phyloP scores from a whole-genome alignment of 495 filamentous ascomycete genomes.

The Tuber indicum region DNA sequence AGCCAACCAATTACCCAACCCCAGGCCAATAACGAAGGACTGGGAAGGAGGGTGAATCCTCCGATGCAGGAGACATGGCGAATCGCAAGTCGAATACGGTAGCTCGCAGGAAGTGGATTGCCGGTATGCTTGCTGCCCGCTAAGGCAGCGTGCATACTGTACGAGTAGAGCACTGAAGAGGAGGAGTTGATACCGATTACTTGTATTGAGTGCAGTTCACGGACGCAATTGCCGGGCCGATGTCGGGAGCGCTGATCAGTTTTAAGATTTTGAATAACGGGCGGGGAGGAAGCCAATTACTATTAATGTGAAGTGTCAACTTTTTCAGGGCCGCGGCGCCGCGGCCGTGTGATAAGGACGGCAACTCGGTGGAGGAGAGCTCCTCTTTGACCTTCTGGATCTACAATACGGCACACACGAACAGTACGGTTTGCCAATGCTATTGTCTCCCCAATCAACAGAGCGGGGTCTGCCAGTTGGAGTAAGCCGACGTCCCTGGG shows the following conservation, averaged over 20 bases:
- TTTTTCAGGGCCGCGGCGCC: not conserved
- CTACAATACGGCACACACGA: not conserved
- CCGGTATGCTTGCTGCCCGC: not conserved
- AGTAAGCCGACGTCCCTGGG: conserved; percentile 1
- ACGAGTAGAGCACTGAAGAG: not conserved
- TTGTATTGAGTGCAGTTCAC: not conserved
- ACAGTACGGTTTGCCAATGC: not conserved
- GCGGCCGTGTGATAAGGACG: not conserved
- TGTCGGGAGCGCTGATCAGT: not conserved
- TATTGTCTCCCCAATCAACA: not conserved
- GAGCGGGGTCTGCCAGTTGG: conserved; percentile 1
- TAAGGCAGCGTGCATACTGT: not conserved
- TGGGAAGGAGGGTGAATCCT: not conserved
- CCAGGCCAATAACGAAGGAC: not conserved
- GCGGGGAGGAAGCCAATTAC: not conserved
- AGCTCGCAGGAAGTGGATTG: not conserved
- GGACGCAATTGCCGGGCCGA: not conserved
- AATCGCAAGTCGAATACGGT: not conserved
- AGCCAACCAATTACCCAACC: not conserved
- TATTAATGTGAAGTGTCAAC: not conserved
- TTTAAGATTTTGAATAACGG: not conserved
- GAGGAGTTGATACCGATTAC: not conserved
- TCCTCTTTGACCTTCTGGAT: not conserved
- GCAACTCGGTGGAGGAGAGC: not conserved
- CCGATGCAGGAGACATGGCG: not conserved